Base-by-base conservation (phyloP, 2,329 filamentous ascomycete species). In the Aspergillus viridinutans region DNA sequence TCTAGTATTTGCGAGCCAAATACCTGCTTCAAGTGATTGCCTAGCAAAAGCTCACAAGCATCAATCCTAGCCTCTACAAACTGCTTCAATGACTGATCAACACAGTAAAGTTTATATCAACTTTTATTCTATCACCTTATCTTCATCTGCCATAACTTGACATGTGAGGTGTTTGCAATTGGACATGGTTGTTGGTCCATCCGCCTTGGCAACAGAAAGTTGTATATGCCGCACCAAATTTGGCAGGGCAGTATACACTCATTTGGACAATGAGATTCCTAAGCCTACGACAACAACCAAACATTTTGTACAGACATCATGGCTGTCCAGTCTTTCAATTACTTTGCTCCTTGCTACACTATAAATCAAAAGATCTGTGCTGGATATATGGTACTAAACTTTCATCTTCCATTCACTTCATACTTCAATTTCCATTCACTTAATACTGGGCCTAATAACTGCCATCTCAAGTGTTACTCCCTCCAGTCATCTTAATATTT, bases 141-240 rank as follows among this genome's bases (percentile, higher is more conserved):
- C 32, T 17, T 35, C 1, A 6, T 35, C 32, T 14, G 1, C 32
- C 5, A 14, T 17, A 35, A 35, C 32, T 35, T 35, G 14, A 17
- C 14, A 35, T 35, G 32, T 35, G 17, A 21, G 17, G n/a, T 21
- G 6, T 21, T 21, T 35, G 12, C 32, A 21, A 4, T 25, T 49
- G 21, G 47, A 9, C 17, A 29, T 28, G 47, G 48, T 9, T 50
- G 20, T 28, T 50, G 17, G 12, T 35, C 48, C 48, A 9, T 50
- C 48, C 14, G 17, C n/a, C 47, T 23, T 50, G 28, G 35, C 20
- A 26, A 45, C 35, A 45, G 21, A 29, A 43, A 23, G 40, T 49
- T 56, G 49, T 56, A 52, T 56, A 45, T 52, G 35, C 42, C 49
- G 51, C 54, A 56, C 49, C 38, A 29, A 12, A 47, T 52, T 43